Evolutionary conservation across 2,329 filamentous ascomycete genomes (phyloP).

Genomic region (Plectosphaerella plurivora): DNA sequence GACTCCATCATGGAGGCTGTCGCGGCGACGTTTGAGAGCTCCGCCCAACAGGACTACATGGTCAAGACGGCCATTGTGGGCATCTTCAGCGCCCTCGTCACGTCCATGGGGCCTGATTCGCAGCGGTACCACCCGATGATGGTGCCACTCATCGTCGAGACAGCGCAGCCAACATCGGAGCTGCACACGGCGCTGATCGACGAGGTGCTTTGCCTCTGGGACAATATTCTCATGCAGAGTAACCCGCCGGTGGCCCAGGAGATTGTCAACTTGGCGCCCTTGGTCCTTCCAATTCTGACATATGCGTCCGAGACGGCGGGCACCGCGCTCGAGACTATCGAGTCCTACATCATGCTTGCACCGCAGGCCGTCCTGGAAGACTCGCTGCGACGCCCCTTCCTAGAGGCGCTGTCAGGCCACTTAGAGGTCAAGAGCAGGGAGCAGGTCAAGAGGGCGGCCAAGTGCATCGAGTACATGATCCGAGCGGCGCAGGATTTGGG

Average conservation of each 20-base stretch:
- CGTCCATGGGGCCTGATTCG: conserved; percentile 75
- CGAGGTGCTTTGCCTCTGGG: conserved; percentile 88
- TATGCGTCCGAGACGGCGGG: conserved; percentile 60
- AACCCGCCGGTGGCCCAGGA: conserved; percentile 56
- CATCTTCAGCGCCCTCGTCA: conserved; percentile 79
- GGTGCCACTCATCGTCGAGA: conserved; percentile 75
- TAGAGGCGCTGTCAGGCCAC: conserved; percentile 43
- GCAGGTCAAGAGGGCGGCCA: conserved; percentile 51
- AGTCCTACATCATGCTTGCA: conserved; percentile 67
- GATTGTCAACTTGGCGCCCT: conserved; percentile 58
- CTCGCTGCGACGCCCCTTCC: conserved; percentile 43
- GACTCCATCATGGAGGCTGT: conserved; percentile 79
- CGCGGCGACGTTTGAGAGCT: conserved; percentile 78
- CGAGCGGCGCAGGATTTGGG: conserved; percentile 59
- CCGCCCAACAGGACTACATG: conserved; percentile 75
- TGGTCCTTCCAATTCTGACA: conserved; percentile 62
- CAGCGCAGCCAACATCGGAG: conserved; percentile 71
- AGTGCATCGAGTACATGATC: conserved; percentile 62
- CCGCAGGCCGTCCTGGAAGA: conserved; percentile 62
- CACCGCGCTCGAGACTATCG: conserved; percentile 59
- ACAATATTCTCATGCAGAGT: conserved; percentile 65
- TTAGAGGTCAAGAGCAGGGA: conserved; percentile 53
- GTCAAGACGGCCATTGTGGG: conserved; percentile 92
- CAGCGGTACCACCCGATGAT: conserved; percentile 75
- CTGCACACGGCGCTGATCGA: conserved; percentile 81